Base-by-base conservation (phyloP, 2,329 filamentous ascomycete species). In the Penicillium sp. region DNA sequence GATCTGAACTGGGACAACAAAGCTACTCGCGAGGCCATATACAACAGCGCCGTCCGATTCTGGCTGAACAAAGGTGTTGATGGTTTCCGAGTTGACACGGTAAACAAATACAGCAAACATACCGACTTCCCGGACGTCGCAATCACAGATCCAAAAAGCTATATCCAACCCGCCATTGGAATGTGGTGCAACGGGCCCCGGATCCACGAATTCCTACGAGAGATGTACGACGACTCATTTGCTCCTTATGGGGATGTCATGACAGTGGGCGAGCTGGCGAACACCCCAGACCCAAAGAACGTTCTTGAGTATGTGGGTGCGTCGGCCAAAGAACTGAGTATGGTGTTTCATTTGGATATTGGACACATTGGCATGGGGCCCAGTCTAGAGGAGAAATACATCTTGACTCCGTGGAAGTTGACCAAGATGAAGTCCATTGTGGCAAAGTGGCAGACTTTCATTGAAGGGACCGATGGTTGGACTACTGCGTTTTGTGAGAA, bases 1-100 rank as follows among this genome's bases (percentile, higher is more conserved):
- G 89, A 92, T 62, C 77, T 92, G 13, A 92, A 92, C 71, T 92
- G 88, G 88, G 87, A 91, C 66, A 87, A 86, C 53, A 75, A 78
- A 0, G 82, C 80, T 18, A 81, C 85, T 0, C 81, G 89, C 2
- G 73, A 80, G 38, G 88, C 87, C 5, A 84, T 91, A 24, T 89
- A 90, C 71, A 79, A 87, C 36, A 81, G 79, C 10, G 78, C 86
- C 1, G 88, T 91, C 80, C 80, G 82, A 43, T 92, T 91, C 68
- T 92, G 89, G 89, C 80, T 92, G 0, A 77, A 87, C 43, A 81
- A 81, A 22, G 88, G 88, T 9, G 84, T 90, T 0, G 83, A 86
- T 47, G 86, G 86, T 3, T 89, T 89, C 74, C 80, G 86, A n/a
- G 80, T 89, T 60, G 86, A 89, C 67, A 85, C 84, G 0, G 84